A percentile compares a stretch with the other conserved stretches of the same genome.
These are phyloP conservation scores for Apostasia shenzhenica DNA, from an alignment of 106 monocot species.

Conservation along the genomic window DNA sequence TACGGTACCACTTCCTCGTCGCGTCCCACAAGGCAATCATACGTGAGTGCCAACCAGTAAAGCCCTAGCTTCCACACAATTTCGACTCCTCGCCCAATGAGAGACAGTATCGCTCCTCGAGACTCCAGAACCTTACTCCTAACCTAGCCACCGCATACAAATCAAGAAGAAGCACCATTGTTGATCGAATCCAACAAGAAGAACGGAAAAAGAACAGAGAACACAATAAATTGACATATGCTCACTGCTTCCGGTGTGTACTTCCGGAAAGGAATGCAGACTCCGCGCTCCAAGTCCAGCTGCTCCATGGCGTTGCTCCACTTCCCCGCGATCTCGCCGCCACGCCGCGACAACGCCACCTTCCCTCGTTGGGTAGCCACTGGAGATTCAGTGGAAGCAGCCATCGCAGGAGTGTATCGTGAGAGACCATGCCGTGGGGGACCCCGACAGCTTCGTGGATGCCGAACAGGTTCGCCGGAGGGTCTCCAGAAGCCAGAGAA, in stretches of 20 bases:
- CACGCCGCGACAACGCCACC: not conserved
- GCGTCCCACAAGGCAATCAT: slow-evolving; percentile 79
- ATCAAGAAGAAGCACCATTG: not conserved
- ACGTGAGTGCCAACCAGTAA: slow-evolving; percentile 85
- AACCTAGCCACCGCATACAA: slow-evolving; percentile 29
- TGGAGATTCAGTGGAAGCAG: slow-evolving; percentile 1
- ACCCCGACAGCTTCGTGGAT: not conserved
- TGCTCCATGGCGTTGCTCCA: slow-evolving; percentile 71
- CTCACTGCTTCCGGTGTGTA: slow-evolving; percentile 72
- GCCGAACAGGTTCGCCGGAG: not conserved
- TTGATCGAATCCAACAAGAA: not conserved
- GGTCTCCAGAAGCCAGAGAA: too few relatives aligned
- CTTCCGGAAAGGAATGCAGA: slow-evolving; percentile 88
- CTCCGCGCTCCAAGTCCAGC: slow-evolving; percentile 97
- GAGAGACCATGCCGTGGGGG: not conserved
- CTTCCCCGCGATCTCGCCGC: not conserved
- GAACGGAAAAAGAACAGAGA: not conserved
- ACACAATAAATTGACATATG: not conserved
- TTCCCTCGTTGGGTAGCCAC: not conserved
- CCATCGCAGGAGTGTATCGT: not conserved
- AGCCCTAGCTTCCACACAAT: slow-evolving; percentile 86
- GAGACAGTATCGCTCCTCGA: slow-evolving; percentile 50
- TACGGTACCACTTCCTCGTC: slow-evolving; percentile 92
- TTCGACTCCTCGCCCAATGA: slow-evolving; percentile 63
- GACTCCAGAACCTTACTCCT: slow-evolving; percentile 77